Evolutionary conservation across 345 rosid species (phyloP), one percentile per base, ranked within the genome.

Genomic region (Arabidopsis suecica): DNA sequence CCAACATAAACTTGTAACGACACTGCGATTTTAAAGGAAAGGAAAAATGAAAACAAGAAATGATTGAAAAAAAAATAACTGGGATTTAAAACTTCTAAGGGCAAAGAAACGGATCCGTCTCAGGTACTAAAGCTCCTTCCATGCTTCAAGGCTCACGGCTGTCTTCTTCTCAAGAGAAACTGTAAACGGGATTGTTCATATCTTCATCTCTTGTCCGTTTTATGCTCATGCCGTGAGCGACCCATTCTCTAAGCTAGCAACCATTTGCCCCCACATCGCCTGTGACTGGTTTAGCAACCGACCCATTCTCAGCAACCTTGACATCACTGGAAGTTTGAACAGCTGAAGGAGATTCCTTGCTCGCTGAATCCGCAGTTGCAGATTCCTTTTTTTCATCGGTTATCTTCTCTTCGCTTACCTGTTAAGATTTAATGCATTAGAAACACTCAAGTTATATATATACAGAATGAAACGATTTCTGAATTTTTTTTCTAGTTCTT

Each of bases 361-460:
- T 66, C 0, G n/a, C 69, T 51, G 18, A 58, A 71, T 79, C 86
- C 5, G 75, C 67, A 13, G 64, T 68, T 49, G 61, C 69, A 5
- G 63, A 12, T 45, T 80, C 84, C 56, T 83, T 78, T 73, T 81
- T 77, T 28, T 78, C 85, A 32, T 81, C 82, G 0, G 40, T 51
- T 2, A 41, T 60, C 69, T 81, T 86, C 75, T 83, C 84, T 82
- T 83, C 86, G 67, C 71, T 60, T 38, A 78, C 79, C 86, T 85
- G 85, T 77, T 58, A 53, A 4, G 1, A 32, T 32, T 30, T 30
- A 0, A 28, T 69, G 18, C 18, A 57, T 54, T 37, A 22, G 61
- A 61, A 37, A 73, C 40, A 48, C 5, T 65, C 4, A 0, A 34
- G 48, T 6, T 61, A 10, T 32, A 72, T 28, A 6, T 49, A 28